Base-by-base conservation (phyloP, 441 rosid genomes). In the Cnidoscolus chayamansa region DNA sequence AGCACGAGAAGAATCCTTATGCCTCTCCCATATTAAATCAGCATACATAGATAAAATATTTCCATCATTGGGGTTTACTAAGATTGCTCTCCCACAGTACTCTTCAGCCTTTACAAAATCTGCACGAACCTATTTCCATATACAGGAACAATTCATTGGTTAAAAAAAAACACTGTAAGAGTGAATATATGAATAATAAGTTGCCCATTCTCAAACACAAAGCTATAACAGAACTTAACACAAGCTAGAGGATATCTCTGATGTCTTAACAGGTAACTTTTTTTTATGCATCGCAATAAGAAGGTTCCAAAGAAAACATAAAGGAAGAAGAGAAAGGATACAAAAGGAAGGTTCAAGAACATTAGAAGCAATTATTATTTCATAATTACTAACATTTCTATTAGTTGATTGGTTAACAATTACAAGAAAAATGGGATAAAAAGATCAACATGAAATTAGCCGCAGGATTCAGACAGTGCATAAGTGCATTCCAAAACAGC, bases 11-110 rank as follows among this genome's bases (percentile, higher is more conserved):
- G 88, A 74, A 82, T 94, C 94, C 75, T 86, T 85, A 2, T 85
- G 91, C 32, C 80, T 77, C 54, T 79, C 82, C 98, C 98, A 94
- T 37, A 94, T 82, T 68, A 92, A 74, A 72, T 89, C 97, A 0
- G 86, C 98, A 63, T 86, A 92, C 93, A 91, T 86, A 0, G 97
- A 91, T 25, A 94, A 70, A 78, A 81, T 84, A 81, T 87, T 81
- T 17, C 92, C 97, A 70, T 94, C 96, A 43, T 77, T 80, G 7
- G 90, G 94, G 55, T 73, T 85, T 53, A 67, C 78, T 66, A 90
- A 68, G 67, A 94, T 87, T 31, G 98, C 97, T 79, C 94, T 86
- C 15, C 82, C 90, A 51, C 89, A 92, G 60, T 87, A 94, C 77
- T 90, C 91, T 72, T 94, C 97, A 3, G 98, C 97, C 81, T 83